Conservation (phyloP, 768 basidiomycete species). For the Tylopilus plumbeoviolaceoides region DNA sequence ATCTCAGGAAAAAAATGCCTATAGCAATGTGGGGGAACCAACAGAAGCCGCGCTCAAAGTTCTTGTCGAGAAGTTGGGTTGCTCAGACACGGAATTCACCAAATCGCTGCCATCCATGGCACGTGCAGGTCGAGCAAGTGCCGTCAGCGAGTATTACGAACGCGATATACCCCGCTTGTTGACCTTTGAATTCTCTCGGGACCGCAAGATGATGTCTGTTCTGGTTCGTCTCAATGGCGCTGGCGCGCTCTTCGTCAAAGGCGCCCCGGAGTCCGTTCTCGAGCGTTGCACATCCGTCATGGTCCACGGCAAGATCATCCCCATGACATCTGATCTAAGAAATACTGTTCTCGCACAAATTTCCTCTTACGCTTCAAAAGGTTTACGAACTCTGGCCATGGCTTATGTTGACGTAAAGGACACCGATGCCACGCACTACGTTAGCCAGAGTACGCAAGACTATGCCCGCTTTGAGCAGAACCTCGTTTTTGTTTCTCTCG, state of each 20-base stretch:
- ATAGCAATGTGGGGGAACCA: conserved; percentile 89
- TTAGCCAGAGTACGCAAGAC: conserved; percentile 70
- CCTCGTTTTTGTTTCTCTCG: conserved; percentile 90
- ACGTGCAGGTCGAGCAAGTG: conserved; percentile 65
- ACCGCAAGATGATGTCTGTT: conserved; percentile 99
- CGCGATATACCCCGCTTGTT: conserved; percentile 70
- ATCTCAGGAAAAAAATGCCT: conserved; percentile 69
- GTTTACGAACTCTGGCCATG: conserved; percentile 87
- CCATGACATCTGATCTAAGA: conserved; percentile 62
- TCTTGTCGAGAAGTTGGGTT: conserved; percentile 90
- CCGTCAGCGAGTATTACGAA: conserved; percentile 83
- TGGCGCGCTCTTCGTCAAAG: conserved; percentile 90
- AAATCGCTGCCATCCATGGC: conserved; percentile 56
- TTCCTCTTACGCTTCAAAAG: conserved; percentile 68
- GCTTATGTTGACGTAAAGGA: conserved; percentile 81
- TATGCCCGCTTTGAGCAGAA: conserved; percentile 90
- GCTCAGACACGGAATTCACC: conserved; percentile 53
- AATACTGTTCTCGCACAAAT: conserved; percentile 60
- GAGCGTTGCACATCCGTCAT: conserved; percentile 80
- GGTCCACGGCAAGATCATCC: conserved; percentile 58
- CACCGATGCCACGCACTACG: conserved; percentile 76
- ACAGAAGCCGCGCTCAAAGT: conserved; percentile 97
- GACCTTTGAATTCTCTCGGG: conserved; percentile 97
- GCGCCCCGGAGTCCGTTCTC: conserved; percentile 92
- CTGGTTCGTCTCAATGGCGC: conserved; percentile 65